phyloP scores from a whole-genome alignment of 139 green algal species.

The Coelastrella sp. region DNA sequence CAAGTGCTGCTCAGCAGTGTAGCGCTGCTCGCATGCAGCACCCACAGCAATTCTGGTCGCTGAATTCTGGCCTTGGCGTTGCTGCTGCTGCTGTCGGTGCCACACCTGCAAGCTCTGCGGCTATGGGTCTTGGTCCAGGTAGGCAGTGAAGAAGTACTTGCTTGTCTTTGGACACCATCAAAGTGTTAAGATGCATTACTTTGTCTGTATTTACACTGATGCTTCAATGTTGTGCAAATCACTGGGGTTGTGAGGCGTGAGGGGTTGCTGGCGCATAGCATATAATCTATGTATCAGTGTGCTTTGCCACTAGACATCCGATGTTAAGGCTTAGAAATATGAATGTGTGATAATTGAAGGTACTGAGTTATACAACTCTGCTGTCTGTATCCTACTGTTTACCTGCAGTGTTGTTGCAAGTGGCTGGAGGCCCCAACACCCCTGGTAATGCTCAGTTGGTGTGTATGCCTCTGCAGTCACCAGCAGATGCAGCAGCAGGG shows the following conservation, averaged over 20 bases:
- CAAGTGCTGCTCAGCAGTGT: neutral
- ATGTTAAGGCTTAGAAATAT: neutral
- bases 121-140: neutral
- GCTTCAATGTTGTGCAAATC: too few species aligned
- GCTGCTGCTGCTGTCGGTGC: neutral
- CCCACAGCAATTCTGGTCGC: neutral
- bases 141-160: too few species aligned
- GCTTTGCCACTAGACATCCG: too few species aligned
- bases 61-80: neutral
- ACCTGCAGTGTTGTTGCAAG: conserved; percentile 24
- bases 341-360: too few species aligned
- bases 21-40: neutral
- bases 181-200: neutral
- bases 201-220: too few species aligned
- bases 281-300: too few species aligned
- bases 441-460: neutral
- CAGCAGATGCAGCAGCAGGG: conserved; percentile 26
- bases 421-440: conserved; percentile 9
- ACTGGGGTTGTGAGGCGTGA: too few species aligned
- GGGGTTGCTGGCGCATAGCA: too few species aligned
- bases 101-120: neutral
- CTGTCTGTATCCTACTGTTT: neutral
- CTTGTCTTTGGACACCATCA: too few species aligned
- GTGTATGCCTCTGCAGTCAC: neutral
- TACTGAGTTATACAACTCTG: too few species aligned